Conservation (phyloP, 441 rosid species). For the Melastoma candidum region DNA sequence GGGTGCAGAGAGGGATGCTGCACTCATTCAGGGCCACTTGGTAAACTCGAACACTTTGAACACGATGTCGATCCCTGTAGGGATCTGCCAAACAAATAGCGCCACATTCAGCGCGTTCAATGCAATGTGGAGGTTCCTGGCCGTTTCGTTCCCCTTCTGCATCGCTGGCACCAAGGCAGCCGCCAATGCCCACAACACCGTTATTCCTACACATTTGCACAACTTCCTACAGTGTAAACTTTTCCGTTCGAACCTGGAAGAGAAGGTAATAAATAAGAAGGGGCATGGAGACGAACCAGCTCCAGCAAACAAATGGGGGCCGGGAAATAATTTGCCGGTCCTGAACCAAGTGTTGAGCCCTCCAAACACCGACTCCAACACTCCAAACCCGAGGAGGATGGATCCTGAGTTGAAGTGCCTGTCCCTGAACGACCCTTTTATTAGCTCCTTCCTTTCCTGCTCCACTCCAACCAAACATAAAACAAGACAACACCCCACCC, state of each 20-base stretch:
- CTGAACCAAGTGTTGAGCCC: slow-evolving; percentile 80
- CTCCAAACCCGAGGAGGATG: slow-evolving; percentile 76
- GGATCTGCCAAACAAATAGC: slow-evolving; percentile 69
- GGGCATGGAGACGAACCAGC: slow-evolving; percentile 33
- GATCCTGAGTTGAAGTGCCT: slow-evolving; percentile 83
- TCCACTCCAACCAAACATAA: neutral
- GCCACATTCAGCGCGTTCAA: slow-evolving; percentile 54
- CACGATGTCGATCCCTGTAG: slow-evolving; percentile 74
- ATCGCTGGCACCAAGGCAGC: slow-evolving; percentile 87
- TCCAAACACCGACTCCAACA: slow-evolving; percentile 61
- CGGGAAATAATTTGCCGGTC: slow-evolving; percentile 87
- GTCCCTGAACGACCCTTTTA: slow-evolving; percentile 69
- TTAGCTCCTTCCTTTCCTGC: slow-evolving; percentile 79
- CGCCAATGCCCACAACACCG: slow-evolving; percentile 74
- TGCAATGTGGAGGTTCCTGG: slow-evolving; percentile 74
- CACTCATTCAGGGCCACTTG: slow-evolving; percentile 50
- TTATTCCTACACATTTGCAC: slow-evolving; percentile 37
- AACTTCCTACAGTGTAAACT: neutral
- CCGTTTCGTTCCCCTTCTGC: slow-evolving; percentile 81
- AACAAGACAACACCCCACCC: too few relatives aligned
- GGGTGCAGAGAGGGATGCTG: too few relatives aligned
- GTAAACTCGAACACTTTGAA: slow-evolving; percentile 73
- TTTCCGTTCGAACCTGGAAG: neutral
- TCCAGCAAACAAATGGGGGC: slow-evolving; percentile 90
- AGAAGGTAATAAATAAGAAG: neutral